phyloP scores from a whole-genome alignment of 208 protist species.

The Crithidia bombi region DNA sequence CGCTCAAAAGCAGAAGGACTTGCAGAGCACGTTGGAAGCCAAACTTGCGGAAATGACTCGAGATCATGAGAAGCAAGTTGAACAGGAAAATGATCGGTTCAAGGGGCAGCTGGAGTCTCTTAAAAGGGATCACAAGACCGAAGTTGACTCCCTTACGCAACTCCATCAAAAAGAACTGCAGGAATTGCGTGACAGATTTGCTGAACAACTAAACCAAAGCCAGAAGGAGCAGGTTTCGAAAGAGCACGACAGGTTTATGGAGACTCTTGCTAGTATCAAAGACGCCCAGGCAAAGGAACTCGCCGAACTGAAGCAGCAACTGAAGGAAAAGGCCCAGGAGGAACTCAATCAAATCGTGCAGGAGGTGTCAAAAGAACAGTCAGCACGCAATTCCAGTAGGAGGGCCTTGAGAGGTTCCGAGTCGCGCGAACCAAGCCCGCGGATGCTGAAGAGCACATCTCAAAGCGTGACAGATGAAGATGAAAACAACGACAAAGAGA shows the following conservation, averaged over 20 bases:
- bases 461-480: conserved; percentile 38
- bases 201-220: conserved; percentile 13
- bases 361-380: conserved; percentile 46
- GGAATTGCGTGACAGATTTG: conserved; percentile 22
- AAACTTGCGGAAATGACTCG: conserved; percentile 27
- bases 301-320: conserved; percentile 45
- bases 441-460: conserved; percentile 27
- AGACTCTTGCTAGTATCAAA: conserved; percentile 35
- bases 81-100: conserved; percentile 28
- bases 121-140: conserved; percentile 12
- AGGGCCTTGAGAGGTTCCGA: not conserved
- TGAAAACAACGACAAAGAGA: conserved; percentile 11
- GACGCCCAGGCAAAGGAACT: conserved; percentile 42
- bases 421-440: conserved; percentile 17
- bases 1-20: conserved; percentile 31
- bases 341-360: conserved; percentile 59
- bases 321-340: conserved; percentile 52
- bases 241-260: conserved; percentile 29
- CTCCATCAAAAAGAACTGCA: conserved; percentile 28
- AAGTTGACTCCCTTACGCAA: conserved; percentile 25
- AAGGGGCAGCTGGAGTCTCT: conserved; percentile 22
- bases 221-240: conserved; percentile 32
- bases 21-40: conserved; percentile 27
- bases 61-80: conserved; percentile 22
- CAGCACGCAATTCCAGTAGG: conserved; percentile 7